A percentile compares a stretch with the other conserved stretches of the same genome.
phyloP scores from a whole-genome alignment of 192 early-diverging fungal species.

The Backusella psychrophila region DNA sequence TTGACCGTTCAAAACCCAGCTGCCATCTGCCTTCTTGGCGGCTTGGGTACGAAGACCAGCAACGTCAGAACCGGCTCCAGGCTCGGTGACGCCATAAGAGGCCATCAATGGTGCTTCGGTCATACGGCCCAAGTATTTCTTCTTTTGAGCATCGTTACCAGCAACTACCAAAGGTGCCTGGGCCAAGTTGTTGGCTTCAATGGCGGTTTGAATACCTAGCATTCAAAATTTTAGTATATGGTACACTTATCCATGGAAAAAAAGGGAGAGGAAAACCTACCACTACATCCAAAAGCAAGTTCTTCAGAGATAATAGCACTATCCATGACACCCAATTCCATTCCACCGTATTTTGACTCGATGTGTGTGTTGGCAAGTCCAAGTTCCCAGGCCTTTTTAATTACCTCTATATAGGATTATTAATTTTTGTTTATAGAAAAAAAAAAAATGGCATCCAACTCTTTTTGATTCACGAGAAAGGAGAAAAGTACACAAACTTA shows the following conservation, averaged over 20 bases:
- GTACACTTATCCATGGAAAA: background rate
- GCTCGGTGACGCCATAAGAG: constrained; percentile 87
- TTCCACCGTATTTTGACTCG: constrained; percentile 80
- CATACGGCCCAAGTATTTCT: constrained; percentile 97
- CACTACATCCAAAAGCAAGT: constrained; percentile 87
- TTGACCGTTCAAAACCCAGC: constrained; percentile 80
- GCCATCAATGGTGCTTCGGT: constrained; percentile 95
- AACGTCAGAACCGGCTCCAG: constrained; percentile 76
- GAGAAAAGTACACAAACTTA: background rate
- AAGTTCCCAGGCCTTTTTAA: constrained; percentile 90
- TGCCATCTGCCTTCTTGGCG: constrained; percentile 68
- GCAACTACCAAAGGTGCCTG: constrained; percentile 89
- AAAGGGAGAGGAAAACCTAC: constrained; percentile 1
- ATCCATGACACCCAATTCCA: constrained; percentile 87
- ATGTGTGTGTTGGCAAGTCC: constrained; percentile 92
- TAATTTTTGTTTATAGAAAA: background rate
- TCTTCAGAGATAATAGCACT: constrained; percentile 88
- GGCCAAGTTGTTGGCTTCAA: constrained; percentile 94
- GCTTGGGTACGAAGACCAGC: constrained; percentile 70
- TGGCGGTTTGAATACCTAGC: constrained; percentile 90
- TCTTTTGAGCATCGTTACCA: constrained; percentile 86
- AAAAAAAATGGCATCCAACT: background rate
- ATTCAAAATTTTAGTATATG: background rate
- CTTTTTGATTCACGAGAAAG: background rate
- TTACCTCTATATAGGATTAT: constrained; percentile 52